Percentiles rank a stretch among this genome's conserved stretches.
Conservation (phyloP, 1,284 basidiomycete species). For the Fomitopsis pinicola region DNA sequence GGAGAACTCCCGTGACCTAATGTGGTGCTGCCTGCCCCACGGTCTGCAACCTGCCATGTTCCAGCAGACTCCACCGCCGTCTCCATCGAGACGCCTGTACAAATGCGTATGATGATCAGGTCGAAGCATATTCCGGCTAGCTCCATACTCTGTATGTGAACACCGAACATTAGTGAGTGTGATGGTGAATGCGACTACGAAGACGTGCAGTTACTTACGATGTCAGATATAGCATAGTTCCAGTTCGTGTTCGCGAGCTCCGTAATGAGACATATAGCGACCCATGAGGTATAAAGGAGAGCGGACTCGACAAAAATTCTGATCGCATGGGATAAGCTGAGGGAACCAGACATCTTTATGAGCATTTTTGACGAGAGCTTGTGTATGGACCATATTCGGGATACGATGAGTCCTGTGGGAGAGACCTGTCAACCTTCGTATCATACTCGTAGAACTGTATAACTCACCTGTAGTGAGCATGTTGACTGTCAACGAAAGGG, state of each 20-base stretch:
- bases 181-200: no score
- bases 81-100: background rate
- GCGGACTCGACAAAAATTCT: slow-evolving; percentile 36
- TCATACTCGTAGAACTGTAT: background rate
- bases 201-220: background rate
- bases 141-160: background rate
- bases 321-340: slow-evolving; percentile 8
- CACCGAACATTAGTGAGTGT: background rate
- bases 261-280: slow-evolving; percentile 30
- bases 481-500: slow-evolving; percentile 33
- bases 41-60: background rate
- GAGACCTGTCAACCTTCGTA: background rate
- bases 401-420: slow-evolving; percentile 30
- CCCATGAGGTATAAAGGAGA: slow-evolving; percentile 32
- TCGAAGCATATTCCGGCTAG: slow-evolving; percentile 35
- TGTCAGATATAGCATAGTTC: slow-evolving; percentile 18
- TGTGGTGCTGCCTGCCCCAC: background rate
- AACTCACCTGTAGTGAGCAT: slow-evolving; percentile 32
- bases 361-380: background rate
- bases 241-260: slow-evolving; percentile 33
- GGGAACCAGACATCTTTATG: background rate
- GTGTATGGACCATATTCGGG: slow-evolving; percentile 28
- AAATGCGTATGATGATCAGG: slow-evolving; percentile 27
- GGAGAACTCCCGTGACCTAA: background rate
- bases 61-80: background rate